Evolutionary conservation across 2,329 filamentous ascomycete genomes (phyloP).

Genomic region (Alternaria burnsii): DNA sequence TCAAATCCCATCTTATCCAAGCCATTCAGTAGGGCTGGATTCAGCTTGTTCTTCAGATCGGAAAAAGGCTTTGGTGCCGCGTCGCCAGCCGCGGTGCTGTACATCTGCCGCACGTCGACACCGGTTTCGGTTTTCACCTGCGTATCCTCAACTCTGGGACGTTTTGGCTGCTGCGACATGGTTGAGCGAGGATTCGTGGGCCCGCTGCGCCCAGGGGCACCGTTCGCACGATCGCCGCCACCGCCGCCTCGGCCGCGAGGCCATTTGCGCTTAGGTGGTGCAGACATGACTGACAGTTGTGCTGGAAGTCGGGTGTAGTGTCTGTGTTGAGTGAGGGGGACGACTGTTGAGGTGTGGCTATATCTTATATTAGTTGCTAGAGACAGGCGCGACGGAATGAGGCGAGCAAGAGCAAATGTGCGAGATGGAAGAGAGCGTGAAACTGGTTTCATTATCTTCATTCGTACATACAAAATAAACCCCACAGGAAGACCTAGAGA

Average conservation of each 20-base stretch:
- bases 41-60: constrained; percentile 37
- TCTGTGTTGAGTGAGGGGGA: constrained; percentile 27
- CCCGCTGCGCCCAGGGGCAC: constrained; percentile 10
- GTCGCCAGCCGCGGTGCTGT: constrained; percentile 33
- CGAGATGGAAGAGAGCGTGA: constrained; percentile 29
- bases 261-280: constrained; percentile 40
- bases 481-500: constrained; percentile 17
- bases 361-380: constrained; percentile 31
- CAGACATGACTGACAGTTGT: constrained; percentile 26
- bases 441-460: constrained; percentile 37
- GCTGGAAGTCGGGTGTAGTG: constrained; percentile 7
- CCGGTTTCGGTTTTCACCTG: constrained; percentile 11
- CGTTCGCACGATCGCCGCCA: constrained; percentile 18
- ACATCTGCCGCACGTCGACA: constrained; percentile 36
- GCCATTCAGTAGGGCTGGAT: constrained; percentile 40
- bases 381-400: constrained; percentile 23
- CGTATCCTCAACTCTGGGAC: constrained; percentile 29
- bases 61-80: constrained; percentile 37
- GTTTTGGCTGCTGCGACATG: constrained; percentile 35
- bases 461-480: constrained; percentile 32
- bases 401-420: constrained; percentile 28
- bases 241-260: constrained; percentile 24
- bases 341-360: constrained; percentile 20
- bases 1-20: constrained; percentile 51
- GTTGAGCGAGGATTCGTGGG: constrained; percentile 23